A percentile compares a stretch with the other conserved stretches of the same genome.
Evolutionary conservation across 345 rosid genomes (phyloP).

Genomic region (Microthlaspi erraticum): DNA sequence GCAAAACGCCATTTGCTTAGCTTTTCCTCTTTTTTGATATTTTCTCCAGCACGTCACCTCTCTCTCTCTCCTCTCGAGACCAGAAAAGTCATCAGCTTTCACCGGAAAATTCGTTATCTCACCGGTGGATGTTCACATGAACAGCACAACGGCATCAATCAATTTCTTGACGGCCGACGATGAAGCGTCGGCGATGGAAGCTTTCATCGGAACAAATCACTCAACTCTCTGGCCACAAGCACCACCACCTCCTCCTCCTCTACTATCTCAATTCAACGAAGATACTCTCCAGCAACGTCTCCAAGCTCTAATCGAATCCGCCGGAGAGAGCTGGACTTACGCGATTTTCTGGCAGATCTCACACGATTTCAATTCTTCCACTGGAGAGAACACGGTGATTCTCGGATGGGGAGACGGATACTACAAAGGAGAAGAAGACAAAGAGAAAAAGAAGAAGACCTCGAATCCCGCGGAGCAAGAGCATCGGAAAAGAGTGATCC

Average conservation of each 20-base stretch:
- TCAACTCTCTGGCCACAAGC: slow-evolving; percentile 57
- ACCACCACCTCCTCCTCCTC: slow-evolving; percentile 46
- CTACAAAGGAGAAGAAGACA: slow-evolving; percentile 88
- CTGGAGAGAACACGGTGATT: slow-evolving; percentile 56
- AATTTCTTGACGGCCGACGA: slow-evolving; percentile 48
- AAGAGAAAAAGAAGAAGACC: slow-evolving; percentile 53
- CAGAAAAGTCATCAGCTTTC: slow-evolving; percentile 40
- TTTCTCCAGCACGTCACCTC: slow-evolving; percentile 38
- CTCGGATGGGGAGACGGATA: slow-evolving; percentile 98
- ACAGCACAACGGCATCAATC: no score
- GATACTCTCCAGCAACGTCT: slow-evolving; percentile 96
- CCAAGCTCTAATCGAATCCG: slow-evolving; percentile 78
- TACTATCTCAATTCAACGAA: slow-evolving; percentile 59
- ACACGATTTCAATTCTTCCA: slow-evolving; percentile 53
- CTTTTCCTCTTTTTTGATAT: slow-evolving; percentile 21
- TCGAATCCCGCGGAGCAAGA: slow-evolving; percentile 69
- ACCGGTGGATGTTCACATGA: slow-evolving; percentile 28
- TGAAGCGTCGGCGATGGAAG: slow-evolving; percentile 88
- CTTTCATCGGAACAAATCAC: slow-evolving; percentile 83
- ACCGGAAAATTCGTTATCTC: slow-evolving; percentile 2
- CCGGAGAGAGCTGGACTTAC: slow-evolving; percentile 84
- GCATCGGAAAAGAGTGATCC: slow-evolving; percentile 83
- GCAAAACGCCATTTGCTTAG: slow-evolving; percentile 38
- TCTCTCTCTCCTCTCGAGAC: slow-evolving; percentile 14
- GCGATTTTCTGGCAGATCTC: slow-evolving; percentile 99